phyloP scores from a whole-genome alignment of 176 grass and related monocot species.

The Elymus sibiricus region DNA sequence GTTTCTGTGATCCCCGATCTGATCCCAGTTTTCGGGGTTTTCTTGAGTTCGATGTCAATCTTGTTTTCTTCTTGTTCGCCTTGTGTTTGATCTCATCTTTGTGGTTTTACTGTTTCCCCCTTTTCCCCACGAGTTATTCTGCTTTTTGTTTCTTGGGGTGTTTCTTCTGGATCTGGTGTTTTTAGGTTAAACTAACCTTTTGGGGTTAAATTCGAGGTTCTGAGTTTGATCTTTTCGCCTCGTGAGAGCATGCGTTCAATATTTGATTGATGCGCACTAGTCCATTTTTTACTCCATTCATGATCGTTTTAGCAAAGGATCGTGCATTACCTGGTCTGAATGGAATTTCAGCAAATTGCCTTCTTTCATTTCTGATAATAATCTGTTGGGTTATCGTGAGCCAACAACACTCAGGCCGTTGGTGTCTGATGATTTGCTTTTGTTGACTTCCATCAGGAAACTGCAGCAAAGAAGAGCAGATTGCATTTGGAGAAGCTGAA shows the following conservation, averaged over 20 bases:
- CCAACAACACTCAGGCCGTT: background rate
- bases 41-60: background rate
- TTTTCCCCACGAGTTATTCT: background rate
- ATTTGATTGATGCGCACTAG: background rate
- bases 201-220: background rate
- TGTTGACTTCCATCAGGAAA: slow-evolving; percentile 45
- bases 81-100: background rate
- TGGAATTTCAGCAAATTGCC: background rate
- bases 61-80: background rate
- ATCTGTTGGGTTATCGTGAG: background rate
- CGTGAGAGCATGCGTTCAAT: no score
- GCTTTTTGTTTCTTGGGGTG: background rate
- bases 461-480: slow-evolving; percentile 48
- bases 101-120: background rate
- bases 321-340: background rate
- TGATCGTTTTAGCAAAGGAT: background rate
- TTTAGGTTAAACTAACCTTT: background rate
- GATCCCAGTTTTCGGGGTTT: background rate
- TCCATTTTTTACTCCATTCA: background rate
- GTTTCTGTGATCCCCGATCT: background rate
- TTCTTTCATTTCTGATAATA: background rate
- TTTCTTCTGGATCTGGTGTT: slow-evolving; percentile 22
- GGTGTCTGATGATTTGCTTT: slow-evolving; percentile 9
- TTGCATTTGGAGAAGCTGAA: slow-evolving; percentile 35
- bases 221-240: background rate